Evolutionary conservation across 2,329 filamentous ascomycete species (phyloP).

Genomic region (Colletotrichum eremochloae): DNA sequence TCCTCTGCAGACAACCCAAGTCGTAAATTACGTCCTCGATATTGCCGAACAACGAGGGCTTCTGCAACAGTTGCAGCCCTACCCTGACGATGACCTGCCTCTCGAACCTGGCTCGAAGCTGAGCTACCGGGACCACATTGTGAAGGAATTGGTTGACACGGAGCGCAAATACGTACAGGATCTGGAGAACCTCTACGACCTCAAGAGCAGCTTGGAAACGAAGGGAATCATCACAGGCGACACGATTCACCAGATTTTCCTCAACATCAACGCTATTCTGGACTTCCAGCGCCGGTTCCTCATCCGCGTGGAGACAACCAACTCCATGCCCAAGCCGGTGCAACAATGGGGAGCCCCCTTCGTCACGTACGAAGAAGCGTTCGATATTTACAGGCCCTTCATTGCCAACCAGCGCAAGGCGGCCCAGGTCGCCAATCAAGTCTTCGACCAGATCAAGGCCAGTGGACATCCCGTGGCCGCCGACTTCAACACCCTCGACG

Average conservation of each 20-base stretch:
- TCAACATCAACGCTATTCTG: slow-evolving; percentile 94
- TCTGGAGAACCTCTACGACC: slow-evolving; percentile 90
- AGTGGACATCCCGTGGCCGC: slow-evolving; percentile 85
- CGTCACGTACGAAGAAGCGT: slow-evolving; percentile 84
- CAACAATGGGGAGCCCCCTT: slow-evolving; percentile 98
- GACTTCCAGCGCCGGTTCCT: slow-evolving; percentile 96
- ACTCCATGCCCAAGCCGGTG: slow-evolving; percentile 79
- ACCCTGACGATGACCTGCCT: slow-evolving; percentile 66
- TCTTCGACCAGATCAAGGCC: slow-evolving; percentile 87
- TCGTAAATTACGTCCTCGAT: slow-evolving; percentile 93
- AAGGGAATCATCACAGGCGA: slow-evolving; percentile 91
- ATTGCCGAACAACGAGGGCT: slow-evolving; percentile 83
- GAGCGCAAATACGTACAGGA: slow-evolving; percentile 99
- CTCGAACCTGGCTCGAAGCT: slow-evolving; percentile 74
- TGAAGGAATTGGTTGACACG: slow-evolving; percentile 92
- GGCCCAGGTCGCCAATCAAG: slow-evolving; percentile 83
- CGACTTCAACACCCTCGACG: slow-evolving; percentile 88
- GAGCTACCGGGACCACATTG: slow-evolving; percentile 85
- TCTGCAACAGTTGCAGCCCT: slow-evolving; percentile 72
- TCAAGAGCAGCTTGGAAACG: slow-evolving; percentile 91
- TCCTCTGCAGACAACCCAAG: slow-evolving; percentile 78
- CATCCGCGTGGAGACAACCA: slow-evolving; percentile 95
- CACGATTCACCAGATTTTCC: slow-evolving; percentile 91
- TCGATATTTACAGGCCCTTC: slow-evolving; percentile 95
- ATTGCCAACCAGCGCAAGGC: slow-evolving; percentile 97